Evolutionary conservation across 1,284 basidiomycete species (phyloP).

Genomic region (Coniferiporia weirii): DNA sequence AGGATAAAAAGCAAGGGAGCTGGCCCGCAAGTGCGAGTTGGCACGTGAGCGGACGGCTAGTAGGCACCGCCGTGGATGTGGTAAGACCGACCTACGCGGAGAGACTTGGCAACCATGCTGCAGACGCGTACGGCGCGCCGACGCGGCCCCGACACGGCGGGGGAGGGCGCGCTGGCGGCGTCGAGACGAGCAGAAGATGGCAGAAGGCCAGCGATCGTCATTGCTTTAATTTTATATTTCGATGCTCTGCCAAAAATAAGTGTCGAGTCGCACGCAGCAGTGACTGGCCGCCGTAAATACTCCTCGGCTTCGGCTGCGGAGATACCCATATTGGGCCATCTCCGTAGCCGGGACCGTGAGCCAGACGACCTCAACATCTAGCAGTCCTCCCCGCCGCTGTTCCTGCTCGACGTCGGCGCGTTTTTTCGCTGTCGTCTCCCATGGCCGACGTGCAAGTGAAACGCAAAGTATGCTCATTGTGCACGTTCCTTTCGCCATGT

Average conservation of each 20-base stretch:
- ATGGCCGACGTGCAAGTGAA: conserved; percentile 17
- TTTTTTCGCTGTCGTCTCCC: conserved; percentile 1
- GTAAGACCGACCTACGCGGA: not conserved
- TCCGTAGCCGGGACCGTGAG: no score
- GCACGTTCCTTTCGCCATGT: not conserved
- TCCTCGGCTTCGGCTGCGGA: no score
- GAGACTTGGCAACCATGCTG: not conserved
- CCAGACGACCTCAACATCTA: not conserved
- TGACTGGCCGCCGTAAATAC: no score
- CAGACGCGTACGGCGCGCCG: not conserved
- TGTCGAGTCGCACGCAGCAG: no score
- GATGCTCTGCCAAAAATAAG: no score
- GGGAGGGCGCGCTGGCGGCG: no score
- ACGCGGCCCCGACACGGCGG: not conserved
- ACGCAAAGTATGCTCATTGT: conserved; percentile 12
- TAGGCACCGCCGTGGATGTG: not conserved
- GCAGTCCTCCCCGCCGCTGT: not conserved
- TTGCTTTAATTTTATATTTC: no score
- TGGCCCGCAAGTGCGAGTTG: not conserved
- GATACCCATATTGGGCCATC: no score
- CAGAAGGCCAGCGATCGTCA: not conserved
- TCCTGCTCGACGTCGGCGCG: not conserved
- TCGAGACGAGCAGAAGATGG: not conserved
- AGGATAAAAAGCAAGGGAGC: not conserved
- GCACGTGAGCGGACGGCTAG: not conserved